Evolutionary conservation across 441 rosid genomes (phyloP), one percentile per base, ranked within the genome.

Genomic region (Corymbia calophylla): DNA sequence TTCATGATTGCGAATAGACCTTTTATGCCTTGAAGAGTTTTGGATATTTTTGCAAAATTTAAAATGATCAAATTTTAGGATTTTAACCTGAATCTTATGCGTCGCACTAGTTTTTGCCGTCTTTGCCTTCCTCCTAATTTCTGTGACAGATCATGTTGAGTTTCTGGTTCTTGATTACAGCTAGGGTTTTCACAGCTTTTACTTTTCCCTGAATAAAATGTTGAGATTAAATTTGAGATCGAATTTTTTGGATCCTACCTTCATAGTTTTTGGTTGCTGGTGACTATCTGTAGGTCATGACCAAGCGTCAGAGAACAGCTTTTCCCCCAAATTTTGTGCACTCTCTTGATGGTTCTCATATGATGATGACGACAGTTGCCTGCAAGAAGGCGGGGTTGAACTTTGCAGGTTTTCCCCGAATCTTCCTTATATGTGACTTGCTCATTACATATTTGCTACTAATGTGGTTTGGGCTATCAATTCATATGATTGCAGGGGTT

Each of bases 321-420:
- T 86, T 86, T 18, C 88, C 88, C 87, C 88, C 88, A 47, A 86
- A 86, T 55, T 86, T 86, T 54, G 88, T 86, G 68, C 88, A 54
- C 68, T 86, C 70, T 47, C 68, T 86, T 54, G 88, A 86, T 86
- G 88, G 88, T 86, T 86, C 88, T 86, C 88, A 86, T 60, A 86
- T 86, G 88, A 86, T 86, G 88, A 86, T 86, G 70, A 86, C 88
- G 5, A 31, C 68, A 53, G 88, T 56, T 32, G 88, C 88, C 68
- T 86, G 88, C 66, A 55, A 86, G 13, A 32, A 14, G 88, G 32
- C 88, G 9, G 64, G 88, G 29, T 60, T 86, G 60, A 86, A 56
- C 88, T 86, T 86, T 32, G 88, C 54, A 80, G 68, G 77, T 87
- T 35, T 29, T 49, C 56, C 32, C 6, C 55, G 8, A 23, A 44